Evolutionary conservation across 805 yeast genomes (phyloP).

Genomic region (Sugiyamaella americana): DNA sequence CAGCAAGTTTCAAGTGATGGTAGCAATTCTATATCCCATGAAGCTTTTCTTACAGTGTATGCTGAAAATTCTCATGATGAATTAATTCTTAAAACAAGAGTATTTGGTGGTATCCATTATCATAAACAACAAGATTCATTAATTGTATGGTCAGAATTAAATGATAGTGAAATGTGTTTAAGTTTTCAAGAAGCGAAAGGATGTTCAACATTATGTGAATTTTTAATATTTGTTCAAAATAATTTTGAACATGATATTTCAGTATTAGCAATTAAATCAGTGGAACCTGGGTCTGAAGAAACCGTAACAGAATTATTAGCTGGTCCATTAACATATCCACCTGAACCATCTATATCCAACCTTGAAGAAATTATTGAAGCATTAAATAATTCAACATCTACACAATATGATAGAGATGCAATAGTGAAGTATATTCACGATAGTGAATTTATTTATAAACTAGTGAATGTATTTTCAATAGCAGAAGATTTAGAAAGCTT

Average conservation of each 20-base stretch:
- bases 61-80: constrained; percentile 60
- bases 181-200: constrained; percentile 91
- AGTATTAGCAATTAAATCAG: constrained; percentile 58
- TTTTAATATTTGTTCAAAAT: constrained; percentile 62
- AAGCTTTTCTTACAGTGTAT: constrained; percentile 59
- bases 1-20: background rate
- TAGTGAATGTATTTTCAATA: constrained; percentile 47
- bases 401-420: constrained; percentile 57
- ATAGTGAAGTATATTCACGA: constrained; percentile 52
- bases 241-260: constrained; percentile 59
- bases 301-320: constrained; percentile 65
- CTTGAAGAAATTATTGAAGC: constrained; percentile 49
- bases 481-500: constrained; percentile 52
- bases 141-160: constrained; percentile 84
- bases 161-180: constrained; percentile 68
- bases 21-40: constrained; percentile 13
- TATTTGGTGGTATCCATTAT: constrained; percentile 75
- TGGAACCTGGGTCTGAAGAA: constrained; percentile 22
- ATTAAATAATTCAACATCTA: constrained; percentile 54
- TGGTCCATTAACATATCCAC: constrained; percentile 72
- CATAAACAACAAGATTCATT: constrained; percentile 93
- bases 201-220: constrained; percentile 77
- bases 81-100: constrained; percentile 52
- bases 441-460: constrained; percentile 44
- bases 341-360: constrained; percentile 44